Percentiles rank a stretch among this genome's conserved stretches.
phyloP scores from a whole-genome alignment of 441 rosid species.

The Pelargonium australe region DNA sequence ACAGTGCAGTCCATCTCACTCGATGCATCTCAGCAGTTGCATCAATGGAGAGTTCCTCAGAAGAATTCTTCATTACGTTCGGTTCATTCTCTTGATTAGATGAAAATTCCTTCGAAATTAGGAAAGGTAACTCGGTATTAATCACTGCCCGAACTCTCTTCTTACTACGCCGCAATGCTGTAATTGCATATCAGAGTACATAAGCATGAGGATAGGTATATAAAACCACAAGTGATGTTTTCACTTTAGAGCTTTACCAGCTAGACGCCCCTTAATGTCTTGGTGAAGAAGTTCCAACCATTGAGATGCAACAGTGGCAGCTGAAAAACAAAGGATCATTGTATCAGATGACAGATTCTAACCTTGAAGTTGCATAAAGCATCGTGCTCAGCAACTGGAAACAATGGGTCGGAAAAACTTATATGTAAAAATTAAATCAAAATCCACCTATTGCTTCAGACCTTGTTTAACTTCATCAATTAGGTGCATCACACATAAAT shows the following conservation, averaged over 20 bases:
- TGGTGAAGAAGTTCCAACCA: conserved; percentile 26
- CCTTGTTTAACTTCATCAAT: too few species aligned
- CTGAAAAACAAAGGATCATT: conserved; percentile 5
- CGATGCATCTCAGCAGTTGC: conserved; percentile 15
- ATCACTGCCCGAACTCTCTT: conserved; percentile 22
- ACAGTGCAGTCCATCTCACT: conserved; percentile 22
- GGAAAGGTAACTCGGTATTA: conserved; percentile 23
- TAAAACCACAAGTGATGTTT: not conserved
- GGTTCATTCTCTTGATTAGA: conserved; percentile 19
- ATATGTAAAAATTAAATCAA: not conserved
- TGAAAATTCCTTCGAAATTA: conserved; percentile 21
- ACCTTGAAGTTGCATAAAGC: not conserved
- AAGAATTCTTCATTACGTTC: not conserved
- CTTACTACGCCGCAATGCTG: conserved; percentile 26
- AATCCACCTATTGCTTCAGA: not conserved
- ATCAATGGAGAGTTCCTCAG: not conserved
- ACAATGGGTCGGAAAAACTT: not conserved
- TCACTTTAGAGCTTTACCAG: conserved; percentile 11
- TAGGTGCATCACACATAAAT: too few species aligned
- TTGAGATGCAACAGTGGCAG: conserved; percentile 25
- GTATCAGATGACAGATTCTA: not conserved
- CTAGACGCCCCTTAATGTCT: conserved; percentile 23
- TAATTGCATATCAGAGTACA: not conserved
- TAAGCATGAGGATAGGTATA: not conserved
- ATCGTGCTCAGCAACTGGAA: not conserved